Conservation (phyloP, 1,139 yeast genomes). For the Spathaspora jeffriesii region DNA sequence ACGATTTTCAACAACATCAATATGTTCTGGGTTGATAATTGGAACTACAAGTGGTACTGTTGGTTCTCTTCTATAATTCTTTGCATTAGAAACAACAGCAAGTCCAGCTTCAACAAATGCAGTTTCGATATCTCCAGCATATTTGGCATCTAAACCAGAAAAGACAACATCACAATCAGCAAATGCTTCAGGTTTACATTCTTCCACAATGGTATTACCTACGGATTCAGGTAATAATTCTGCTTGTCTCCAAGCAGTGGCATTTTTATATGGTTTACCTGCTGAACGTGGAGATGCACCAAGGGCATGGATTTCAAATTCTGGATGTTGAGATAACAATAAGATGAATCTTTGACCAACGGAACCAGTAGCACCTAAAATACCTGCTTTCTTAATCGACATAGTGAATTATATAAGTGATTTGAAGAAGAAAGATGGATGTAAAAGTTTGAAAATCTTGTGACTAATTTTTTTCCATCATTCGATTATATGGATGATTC, state of each 20-base stretch:
- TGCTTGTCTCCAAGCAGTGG: slow-evolving; percentile 96
- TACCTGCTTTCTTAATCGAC: slow-evolving; percentile 66
- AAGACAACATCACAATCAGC: slow-evolving; percentile 92
- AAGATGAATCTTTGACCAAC: slow-evolving; percentile 97
- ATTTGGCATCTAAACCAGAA: slow-evolving; percentile 92
- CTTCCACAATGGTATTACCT: slow-evolving; percentile 63
- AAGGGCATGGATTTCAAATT: slow-evolving; percentile 77
- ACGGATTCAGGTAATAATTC: slow-evolving; percentile 73
- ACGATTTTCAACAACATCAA: slow-evolving; percentile 69
- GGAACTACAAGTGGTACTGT: slow-evolving; percentile 95
- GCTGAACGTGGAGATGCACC: slow-evolving; percentile 97
- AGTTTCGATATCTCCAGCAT: slow-evolving; percentile 90
- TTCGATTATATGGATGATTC: background rate
- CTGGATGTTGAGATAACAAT: slow-evolving; percentile 83
- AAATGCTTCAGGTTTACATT: slow-evolving; percentile 76
- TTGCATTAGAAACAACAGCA: slow-evolving; percentile 90
- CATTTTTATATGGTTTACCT: slow-evolving; percentile 82
- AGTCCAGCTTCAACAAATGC: slow-evolving; percentile 81
- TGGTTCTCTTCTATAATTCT: slow-evolving; percentile 87
- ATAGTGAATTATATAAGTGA: slow-evolving; percentile 9
- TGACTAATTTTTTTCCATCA: slow-evolving; percentile 2
- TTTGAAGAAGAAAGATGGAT: background rate
- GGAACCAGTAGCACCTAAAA: slow-evolving; percentile 96
- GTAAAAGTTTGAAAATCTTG: background rate
- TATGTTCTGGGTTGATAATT: slow-evolving; percentile 92